A percentile compares a stretch with the other conserved stretches of the same genome.
phyloP scores from a whole-genome alignment of 352 stramenopile species.

The Pythium dissotocum region DNA sequence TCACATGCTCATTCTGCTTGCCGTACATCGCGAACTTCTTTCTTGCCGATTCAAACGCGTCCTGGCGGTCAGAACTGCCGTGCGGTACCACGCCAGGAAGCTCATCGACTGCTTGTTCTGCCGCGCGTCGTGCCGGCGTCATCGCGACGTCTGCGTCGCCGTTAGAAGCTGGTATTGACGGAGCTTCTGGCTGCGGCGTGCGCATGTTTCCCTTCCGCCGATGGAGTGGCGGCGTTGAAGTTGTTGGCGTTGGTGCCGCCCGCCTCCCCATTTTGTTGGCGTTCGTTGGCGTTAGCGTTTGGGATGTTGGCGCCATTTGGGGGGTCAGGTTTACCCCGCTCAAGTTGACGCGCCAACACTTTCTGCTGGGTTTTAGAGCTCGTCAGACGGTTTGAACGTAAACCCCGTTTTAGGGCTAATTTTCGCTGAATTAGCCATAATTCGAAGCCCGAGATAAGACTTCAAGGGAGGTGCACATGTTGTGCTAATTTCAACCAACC shows the following conservation, averaged over 20 bases:
- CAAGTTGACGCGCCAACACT: slow-evolving; percentile 7
- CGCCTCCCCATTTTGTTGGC: slow-evolving; percentile 1
- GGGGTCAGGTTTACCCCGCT: background rate
- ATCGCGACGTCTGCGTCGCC: background rate
- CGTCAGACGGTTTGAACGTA: background rate
- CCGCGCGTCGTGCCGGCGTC: background rate
- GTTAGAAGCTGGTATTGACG: background rate
- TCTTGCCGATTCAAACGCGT: slow-evolving; percentile 28
- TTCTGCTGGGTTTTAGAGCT: background rate
- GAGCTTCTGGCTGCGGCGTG: background rate
- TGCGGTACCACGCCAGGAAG: background rate
- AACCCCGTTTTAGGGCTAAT: background rate
- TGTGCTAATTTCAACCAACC: background rate
- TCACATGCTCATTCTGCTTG: slow-evolving; percentile 44
- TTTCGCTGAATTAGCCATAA: background rate
- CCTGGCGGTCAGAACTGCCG: slow-evolving; percentile 6
- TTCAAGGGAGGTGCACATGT: background rate
- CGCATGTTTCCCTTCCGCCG: slow-evolving; percentile 5
- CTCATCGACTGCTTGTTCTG: slow-evolving; percentile 14
- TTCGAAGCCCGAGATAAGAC: slow-evolving; percentile 1
- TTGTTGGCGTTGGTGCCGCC: slow-evolving; percentile 2
- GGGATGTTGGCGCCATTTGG: slow-evolving; percentile 23
- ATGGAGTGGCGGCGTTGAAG: background rate
- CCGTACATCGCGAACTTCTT: slow-evolving; percentile 61
- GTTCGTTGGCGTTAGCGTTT: slow-evolving; percentile 22